Evolutionary conservation across 1,139 yeast species (phyloP).

Genomic region (Geotrichum siamense): DNA sequence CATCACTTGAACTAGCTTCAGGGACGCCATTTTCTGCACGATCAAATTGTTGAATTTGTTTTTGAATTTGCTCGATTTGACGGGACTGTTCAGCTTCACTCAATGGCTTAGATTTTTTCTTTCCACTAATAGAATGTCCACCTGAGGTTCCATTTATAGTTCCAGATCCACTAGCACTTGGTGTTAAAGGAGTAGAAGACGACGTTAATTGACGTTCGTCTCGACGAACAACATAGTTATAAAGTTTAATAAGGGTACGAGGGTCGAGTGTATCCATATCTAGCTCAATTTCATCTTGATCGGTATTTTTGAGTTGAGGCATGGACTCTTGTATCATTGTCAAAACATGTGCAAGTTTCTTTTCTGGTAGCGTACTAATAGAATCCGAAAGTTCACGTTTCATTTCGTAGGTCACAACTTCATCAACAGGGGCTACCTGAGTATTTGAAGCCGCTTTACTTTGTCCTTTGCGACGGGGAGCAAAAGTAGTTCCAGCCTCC

Average conservation of each 20-base stretch:
- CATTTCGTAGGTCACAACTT: conserved; percentile 76
- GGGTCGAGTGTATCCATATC: conserved; percentile 94
- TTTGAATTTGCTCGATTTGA: conserved; percentile 77
- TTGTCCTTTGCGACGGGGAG: conserved; percentile 13
- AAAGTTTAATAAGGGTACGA: conserved; percentile 70
- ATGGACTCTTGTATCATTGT: conserved; percentile 81
- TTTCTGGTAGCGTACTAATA: conserved; percentile 65
- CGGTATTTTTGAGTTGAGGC: conserved; percentile 64
- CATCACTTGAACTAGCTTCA: conserved; percentile 13
- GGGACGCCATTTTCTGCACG: conserved; percentile 28
- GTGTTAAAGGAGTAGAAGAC: conserved; percentile 16
- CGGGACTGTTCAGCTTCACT: conserved; percentile 65
- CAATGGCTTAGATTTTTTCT: conserved; percentile 48
- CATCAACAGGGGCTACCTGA: conserved; percentile 22
- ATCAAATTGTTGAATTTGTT: conserved; percentile 74
- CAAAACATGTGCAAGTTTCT: conserved; percentile 75
- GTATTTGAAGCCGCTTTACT: conserved; percentile 11
- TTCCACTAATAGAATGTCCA: conserved; percentile 21
- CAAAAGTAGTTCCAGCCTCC: conserved; percentile 3
- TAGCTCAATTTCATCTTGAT: conserved; percentile 84
- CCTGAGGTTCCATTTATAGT: conserved; percentile 25
- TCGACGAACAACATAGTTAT: conserved; percentile 66
- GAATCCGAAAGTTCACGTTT: conserved; percentile 88
- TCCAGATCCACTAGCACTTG: conserved; percentile 15
- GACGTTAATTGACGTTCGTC: conserved; percentile 34